Evolutionary conservation across 1,284 basidiomycete species (phyloP).

Genomic region (Peniophora sp.): DNA sequence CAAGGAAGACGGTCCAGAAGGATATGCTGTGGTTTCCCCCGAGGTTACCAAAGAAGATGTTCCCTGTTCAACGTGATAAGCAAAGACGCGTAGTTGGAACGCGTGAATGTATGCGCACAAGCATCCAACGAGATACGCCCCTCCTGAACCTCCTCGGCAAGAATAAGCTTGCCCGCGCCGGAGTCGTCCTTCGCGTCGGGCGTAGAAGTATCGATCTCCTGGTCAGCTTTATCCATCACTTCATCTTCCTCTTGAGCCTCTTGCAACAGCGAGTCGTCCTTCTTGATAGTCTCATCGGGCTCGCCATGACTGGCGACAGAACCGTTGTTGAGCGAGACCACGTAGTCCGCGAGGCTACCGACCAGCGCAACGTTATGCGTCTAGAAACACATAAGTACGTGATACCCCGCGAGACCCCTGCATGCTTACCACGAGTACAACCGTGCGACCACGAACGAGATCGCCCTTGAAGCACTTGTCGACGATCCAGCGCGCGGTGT

Average conservation of each 20-base stretch:
- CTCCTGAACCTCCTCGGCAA: slow-evolving; percentile 51
- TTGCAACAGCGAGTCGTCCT: no score
- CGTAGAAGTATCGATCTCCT: slow-evolving; percentile 25
- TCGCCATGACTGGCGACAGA: slow-evolving; percentile 38
- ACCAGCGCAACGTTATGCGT: slow-evolving; percentile 64
- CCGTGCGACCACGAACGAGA: slow-evolving; percentile 59
- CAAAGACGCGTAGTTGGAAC: neutral
- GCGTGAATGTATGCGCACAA: slow-evolving; percentile 15
- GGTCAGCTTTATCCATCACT: slow-evolving; percentile 25
- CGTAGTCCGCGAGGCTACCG: slow-evolving; percentile 53
- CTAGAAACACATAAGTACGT: slow-evolving; percentile 13
- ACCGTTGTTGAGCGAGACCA: slow-evolving; percentile 49
- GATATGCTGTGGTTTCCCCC: slow-evolving; percentile 23
- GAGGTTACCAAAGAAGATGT: slow-evolving; percentile 20
- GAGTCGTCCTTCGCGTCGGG: slow-evolving; percentile 12
- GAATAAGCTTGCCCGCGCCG: slow-evolving; percentile 36
- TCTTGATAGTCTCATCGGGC: slow-evolving; percentile 21
- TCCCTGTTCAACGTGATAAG: slow-evolving; percentile 15
- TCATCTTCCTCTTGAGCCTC: slow-evolving; percentile 31
- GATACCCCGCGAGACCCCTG: neutral
- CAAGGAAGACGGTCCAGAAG: slow-evolving; percentile 25
- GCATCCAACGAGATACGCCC: slow-evolving; percentile 46
- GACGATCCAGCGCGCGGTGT: slow-evolving; percentile 72
- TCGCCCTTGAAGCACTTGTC: slow-evolving; percentile 71
- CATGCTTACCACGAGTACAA: slow-evolving; percentile 58